Evolutionary conservation across 2,329 filamentous ascomycete genomes (phyloP).

Genomic region (Aspergillus novoparasiticus): DNA sequence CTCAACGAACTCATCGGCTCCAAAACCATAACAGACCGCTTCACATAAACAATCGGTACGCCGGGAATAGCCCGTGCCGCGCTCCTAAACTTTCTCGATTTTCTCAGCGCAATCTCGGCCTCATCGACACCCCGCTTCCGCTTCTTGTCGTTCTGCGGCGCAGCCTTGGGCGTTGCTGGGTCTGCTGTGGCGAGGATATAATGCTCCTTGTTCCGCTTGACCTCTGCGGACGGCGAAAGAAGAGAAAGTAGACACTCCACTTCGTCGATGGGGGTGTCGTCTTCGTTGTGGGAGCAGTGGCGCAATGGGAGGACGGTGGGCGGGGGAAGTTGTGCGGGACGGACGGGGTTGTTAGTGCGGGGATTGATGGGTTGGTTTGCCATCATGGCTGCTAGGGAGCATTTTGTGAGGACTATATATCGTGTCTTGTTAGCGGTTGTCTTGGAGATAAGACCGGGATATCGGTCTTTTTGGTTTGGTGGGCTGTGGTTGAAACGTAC

Average conservation of each 20-base stretch:
- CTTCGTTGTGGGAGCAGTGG: conserved; percentile 50
- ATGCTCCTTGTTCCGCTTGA: conserved; percentile 51
- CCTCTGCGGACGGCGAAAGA: conserved; percentile 40
- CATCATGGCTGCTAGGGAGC: conserved; percentile 49
- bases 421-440: conserved; percentile 21
- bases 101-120: conserved; percentile 34
- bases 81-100: conserved; percentile 38
- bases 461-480: background rate
- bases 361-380: conserved; percentile 41
- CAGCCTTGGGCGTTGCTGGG: conserved; percentile 29
- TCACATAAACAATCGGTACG: conserved; percentile 54
- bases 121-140: conserved; percentile 38
- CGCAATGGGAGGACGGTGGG: conserved; percentile 49
- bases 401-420: conserved; percentile 74
- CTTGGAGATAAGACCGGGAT: background rate
- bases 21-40: conserved; percentile 54
- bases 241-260: conserved; percentile 48
- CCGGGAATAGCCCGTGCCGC: conserved; percentile 48
- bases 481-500: conserved; percentile 49
- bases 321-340: conserved; percentile 48
- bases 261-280: conserved; percentile 47
- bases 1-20: conserved; percentile 51
- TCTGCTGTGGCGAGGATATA: conserved; percentile 51
- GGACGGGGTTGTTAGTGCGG: conserved; percentile 41
- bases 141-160: conserved; percentile 27